Base-by-base conservation (phyloP, 345 rosid species). In the Ceriops zippeliana region DNA sequence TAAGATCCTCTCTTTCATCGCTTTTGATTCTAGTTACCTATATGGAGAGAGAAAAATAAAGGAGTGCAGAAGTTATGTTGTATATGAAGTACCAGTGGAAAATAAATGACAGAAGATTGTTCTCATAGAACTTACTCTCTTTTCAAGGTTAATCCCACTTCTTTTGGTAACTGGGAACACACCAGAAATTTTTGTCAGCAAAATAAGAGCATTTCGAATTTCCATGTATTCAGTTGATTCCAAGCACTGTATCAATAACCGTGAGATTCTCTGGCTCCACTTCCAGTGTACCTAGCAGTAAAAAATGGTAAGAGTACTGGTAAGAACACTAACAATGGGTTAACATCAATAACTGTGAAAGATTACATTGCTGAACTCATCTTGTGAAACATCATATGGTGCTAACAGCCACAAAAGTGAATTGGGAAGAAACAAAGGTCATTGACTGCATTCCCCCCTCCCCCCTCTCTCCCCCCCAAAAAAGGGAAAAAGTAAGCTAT, bases 1-100 rank as follows among this genome's bases (percentile, higher is more conserved):
- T 96, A 65, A 96, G 99, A 83, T 96, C 99, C 81, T 96, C 99
- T 78, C 98, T 85, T 74, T 96, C 99, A 65, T 96, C 98, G 71
- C 83, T 83, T 81, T 89, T 96, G 51, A 96, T 92, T 83, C 92
- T 92, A 49, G 95, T 87, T 27, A 96, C 98, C 99, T 96, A 80
- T 21, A 69, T 26, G 32, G 31, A 51, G 27, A 73, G 32, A 56
- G 62, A 61, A 52, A 72, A 71, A 59, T 54, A 54, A 13, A 15
- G 30, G 58, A 56, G 28, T 46, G 20, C 31, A 65, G 34, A 35
- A 59, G 73, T 37, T 63, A 65, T 52, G 74, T 24, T 42, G 19
- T 38, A 70, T 13, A 80, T 72, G 24, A 56, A 49, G 56, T 31
- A 65, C 59, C 59, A 63, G 58, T 20, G 42, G 35, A 67, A 19